phyloP scores from a whole-genome alignment of 768 basidiomycete genomes.

The Boletellus sp. region DNA sequence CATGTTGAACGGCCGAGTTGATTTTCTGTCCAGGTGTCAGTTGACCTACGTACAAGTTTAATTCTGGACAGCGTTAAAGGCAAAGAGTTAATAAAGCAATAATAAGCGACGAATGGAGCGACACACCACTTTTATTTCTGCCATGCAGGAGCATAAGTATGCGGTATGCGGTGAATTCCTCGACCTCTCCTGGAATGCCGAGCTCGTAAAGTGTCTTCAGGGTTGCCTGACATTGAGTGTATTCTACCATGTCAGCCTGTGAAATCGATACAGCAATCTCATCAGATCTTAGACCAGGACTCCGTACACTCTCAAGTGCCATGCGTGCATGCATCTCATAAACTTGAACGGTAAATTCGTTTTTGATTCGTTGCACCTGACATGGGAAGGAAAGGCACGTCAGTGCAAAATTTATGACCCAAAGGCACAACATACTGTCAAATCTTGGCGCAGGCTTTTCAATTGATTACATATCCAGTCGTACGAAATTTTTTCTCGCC shows the following conservation, averaged over 20 bases:
- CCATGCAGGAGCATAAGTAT: slow-evolving; percentile 95
- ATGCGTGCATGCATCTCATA: slow-evolving; percentile 99
- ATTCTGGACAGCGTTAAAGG: slow-evolving; percentile 48
- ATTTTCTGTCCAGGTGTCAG: slow-evolving; percentile 90
- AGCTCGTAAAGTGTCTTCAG: slow-evolving; percentile 88
- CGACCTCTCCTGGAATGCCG: slow-evolving; percentile 86
- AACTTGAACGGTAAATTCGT: slow-evolving; percentile 94
- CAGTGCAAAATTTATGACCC: not conserved
- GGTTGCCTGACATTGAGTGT: slow-evolving; percentile 95
- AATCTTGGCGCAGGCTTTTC: slow-evolving; percentile 94
- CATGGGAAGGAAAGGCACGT: slow-evolving; percentile 6
- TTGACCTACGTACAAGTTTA: slow-evolving; percentile 96
- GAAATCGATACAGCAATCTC: slow-evolving; percentile 17
- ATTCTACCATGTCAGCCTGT: slow-evolving; percentile 97
- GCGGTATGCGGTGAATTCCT: slow-evolving; percentile 96
- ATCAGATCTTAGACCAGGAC: not conserved
- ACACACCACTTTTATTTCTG: slow-evolving; percentile 85
- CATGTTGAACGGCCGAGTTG: slow-evolving; percentile 78
- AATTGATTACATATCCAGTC: slow-evolving; percentile 97
- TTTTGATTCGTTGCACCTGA: slow-evolving; percentile 98
- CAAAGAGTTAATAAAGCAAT: slow-evolving; percentile 1
- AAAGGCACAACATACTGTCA: slow-evolving; percentile 67
- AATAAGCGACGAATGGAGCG: not conserved
- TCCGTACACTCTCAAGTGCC: slow-evolving; percentile 82
- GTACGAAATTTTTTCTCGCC: slow-evolving; percentile 75